Conservation (phyloP, 2,329 filamentous ascomycete genomes). For the Colletotrichum sublineola region DNA sequence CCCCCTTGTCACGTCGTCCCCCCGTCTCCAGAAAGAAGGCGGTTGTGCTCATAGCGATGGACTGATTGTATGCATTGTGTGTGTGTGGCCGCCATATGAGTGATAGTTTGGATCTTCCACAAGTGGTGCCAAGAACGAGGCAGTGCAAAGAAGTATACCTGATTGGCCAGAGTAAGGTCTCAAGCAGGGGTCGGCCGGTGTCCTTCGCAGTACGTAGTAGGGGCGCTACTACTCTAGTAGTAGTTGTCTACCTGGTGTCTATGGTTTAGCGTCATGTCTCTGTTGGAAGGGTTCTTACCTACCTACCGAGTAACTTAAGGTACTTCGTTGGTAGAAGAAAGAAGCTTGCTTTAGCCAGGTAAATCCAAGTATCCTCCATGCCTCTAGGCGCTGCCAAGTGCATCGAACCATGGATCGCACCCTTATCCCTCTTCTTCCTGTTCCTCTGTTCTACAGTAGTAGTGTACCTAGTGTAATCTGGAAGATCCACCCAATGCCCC, state of each 20-base stretch:
- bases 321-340: conserved; percentile 19
- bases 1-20: conserved; percentile 13
- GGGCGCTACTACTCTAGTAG: conserved; percentile 19
- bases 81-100: not conserved
- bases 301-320: no score
- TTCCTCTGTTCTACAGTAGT: no score
- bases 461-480: not conserved
- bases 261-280: conserved; percentile 25
- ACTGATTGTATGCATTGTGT: conserved; percentile 1
- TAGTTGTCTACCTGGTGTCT: not conserved
- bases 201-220: not conserved
- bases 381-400: conserved; percentile 4
- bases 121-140: conserved; percentile 42
- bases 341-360: conserved; percentile 12
- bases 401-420: not conserved
- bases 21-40: conserved; percentile 6
- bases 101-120: conserved; percentile 41
- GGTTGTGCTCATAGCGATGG: conserved; percentile 17
- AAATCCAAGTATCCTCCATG: conserved; percentile 17
- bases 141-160: conserved; percentile 42
- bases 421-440: conserved; percentile 3
- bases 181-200: conserved; percentile 28
- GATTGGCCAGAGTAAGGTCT: conserved; percentile 19
- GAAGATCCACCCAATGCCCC: not conserved
- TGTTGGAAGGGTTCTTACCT: conserved; percentile 13